Percentiles rank a stretch among this genome's conserved stretches.
phyloP scores from a whole-genome alignment of 108 stramenopile species.

The Bacterosira constricta region DNA sequence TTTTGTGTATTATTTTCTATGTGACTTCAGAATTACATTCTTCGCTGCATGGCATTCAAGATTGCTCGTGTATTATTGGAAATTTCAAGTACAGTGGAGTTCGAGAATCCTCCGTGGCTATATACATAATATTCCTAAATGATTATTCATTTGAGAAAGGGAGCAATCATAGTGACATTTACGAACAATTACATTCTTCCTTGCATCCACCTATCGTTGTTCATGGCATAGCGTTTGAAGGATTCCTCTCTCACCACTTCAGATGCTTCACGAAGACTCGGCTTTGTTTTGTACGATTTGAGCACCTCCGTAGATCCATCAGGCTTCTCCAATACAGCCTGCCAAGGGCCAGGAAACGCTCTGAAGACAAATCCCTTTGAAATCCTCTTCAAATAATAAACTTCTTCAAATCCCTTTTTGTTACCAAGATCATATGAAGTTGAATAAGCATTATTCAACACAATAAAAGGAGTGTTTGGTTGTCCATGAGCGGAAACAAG shows the following conservation, averaged over 20 bases:
- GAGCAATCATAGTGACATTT: too few relatives aligned
- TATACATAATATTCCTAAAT: too few relatives aligned
- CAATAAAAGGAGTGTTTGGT: slow-evolving; percentile 62
- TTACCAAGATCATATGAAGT: slow-evolving; percentile 88
- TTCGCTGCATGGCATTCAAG: too few relatives aligned
- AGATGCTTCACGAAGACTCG: slow-evolving; percentile 69
- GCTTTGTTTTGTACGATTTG: slow-evolving; percentile 78
- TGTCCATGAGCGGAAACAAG: slow-evolving; percentile 61
- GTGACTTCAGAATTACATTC: too few relatives aligned
- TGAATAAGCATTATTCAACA: slow-evolving; percentile 83
- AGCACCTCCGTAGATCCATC: slow-evolving; percentile 81
- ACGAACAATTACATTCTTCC: slow-evolving; percentile 58
- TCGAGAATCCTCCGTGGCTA: too few relatives aligned
- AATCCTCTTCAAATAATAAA: slow-evolving; percentile 82
- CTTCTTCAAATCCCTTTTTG: slow-evolving; percentile 80
- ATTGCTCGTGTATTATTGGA: too few relatives aligned
- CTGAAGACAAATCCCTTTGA: slow-evolving; percentile 88
- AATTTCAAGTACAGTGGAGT: too few relatives aligned
- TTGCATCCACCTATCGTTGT: slow-evolving; percentile 88
- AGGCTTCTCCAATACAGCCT: slow-evolving; percentile 87
- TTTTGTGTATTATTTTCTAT: too few relatives aligned
- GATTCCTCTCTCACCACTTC: slow-evolving; percentile 83
- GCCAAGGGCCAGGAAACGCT: slow-evolving; percentile 83
- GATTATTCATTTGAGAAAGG: too few relatives aligned
- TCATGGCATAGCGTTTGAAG: slow-evolving; percentile 86